phyloP scores from a whole-genome alignment of 192 early-diverging fungal species.

The Glomus cerebriforme region DNA sequence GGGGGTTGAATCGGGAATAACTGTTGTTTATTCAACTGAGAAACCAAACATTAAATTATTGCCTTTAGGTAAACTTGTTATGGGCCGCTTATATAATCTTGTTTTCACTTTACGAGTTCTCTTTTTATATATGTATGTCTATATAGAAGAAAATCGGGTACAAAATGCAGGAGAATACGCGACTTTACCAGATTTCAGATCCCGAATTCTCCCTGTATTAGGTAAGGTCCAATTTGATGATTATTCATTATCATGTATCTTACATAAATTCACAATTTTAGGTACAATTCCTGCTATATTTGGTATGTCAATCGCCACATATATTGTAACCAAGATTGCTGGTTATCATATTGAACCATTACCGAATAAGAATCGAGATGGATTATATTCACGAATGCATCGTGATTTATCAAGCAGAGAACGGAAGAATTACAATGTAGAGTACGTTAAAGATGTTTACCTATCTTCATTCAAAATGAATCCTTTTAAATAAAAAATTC shows the following conservation, averaged over 20 bases:
- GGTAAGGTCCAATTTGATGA: conserved; percentile 30
- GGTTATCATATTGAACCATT: conserved; percentile 71
- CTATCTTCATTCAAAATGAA: background rate
- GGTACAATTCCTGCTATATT: conserved; percentile 95
- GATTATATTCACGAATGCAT: conserved; percentile 72
- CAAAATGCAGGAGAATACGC: conserved; percentile 88
- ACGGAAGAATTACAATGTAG: background rate
- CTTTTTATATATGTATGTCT: background rate
- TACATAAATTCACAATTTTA: conserved; percentile 26
- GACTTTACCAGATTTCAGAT: conserved; percentile 90
- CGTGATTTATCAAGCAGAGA: conserved; percentile 56
- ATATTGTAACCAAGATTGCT: conserved; percentile 72
- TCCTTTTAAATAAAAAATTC: background rate
- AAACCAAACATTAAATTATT: conserved; percentile 89
- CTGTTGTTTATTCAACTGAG: conserved; percentile 96
- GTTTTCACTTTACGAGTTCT: background rate
- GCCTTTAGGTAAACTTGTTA: conserved; percentile 61
- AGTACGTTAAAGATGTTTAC: background rate
- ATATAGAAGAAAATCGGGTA: conserved; percentile 71
- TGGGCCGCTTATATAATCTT: background rate
- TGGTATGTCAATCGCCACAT: conserved; percentile 88
- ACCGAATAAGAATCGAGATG: conserved; percentile 72
- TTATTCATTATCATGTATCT: background rate
- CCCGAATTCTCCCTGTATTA: conserved; percentile 80
- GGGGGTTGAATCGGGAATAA: conserved; percentile 76